Evolutionary conservation across 306 rosid species (phyloP), one percentile per base, ranked within the genome.

Genomic region (Pueraria montana): DNA sequence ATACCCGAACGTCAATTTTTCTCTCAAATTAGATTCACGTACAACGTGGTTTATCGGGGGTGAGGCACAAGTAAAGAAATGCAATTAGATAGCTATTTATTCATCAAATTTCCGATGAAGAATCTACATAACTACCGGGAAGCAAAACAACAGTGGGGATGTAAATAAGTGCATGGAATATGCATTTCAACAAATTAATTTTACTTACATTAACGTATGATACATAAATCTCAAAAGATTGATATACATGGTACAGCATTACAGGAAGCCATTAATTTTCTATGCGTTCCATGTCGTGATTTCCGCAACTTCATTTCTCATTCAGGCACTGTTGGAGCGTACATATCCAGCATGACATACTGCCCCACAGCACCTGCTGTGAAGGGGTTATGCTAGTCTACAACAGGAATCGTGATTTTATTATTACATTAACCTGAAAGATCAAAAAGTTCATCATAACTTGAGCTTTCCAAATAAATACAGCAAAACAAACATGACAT

Each of bases 191-290:
- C 40, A 18, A 16, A 72, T 17, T 32, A 56, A 32, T 62, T 77
- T 78, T 87, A 82, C 68, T 73, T 82, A 55, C 88, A 82, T 38
- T 30, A 62, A 56, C 7, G 34, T 67, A 80, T 34, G 50, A 61
- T 52, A 73, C 71, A 78, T 50, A 63, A 32, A 82, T 73, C 65
- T 20, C 62, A 40, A 46, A 27, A 24, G 4, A 64, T 56, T 10
- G 69, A 53, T 50, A 40, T 20, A 42, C 61, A 72, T 10, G 21
- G 45, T 65, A 21, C 84, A 80, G 20, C 63, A 55, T 74, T 61
- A 21, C 24, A 18, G 72, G 56, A 26, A 42, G 75, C 77, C 85
- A 72, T 48, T 7, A 50, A 59, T 58, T 71, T 72, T 67, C 49
- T 18, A 30, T 43, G 80, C 12, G 59, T 65, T 74, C 84, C 81